A percentile compares a stretch with the other conserved stretches of the same genome.
These are phyloP conservation scores for Leishmania turanica DNA, from an alignment of 208 protist genomes.

Conservation along the genomic window DNA sequence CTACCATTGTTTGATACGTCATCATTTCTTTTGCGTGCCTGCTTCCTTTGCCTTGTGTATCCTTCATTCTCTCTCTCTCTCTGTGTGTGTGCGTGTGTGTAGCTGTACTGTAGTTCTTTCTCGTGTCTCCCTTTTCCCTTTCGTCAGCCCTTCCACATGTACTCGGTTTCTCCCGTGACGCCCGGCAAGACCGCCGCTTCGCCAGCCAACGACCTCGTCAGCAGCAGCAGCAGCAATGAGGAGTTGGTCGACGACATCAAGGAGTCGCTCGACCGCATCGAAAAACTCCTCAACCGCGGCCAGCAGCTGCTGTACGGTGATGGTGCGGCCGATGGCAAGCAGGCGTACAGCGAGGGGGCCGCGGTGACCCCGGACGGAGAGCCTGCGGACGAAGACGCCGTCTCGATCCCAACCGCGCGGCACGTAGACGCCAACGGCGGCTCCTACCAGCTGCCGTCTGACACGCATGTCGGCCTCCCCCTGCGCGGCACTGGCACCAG, in stretches of 20 bases:
- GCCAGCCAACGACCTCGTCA: not conserved
- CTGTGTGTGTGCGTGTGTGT: not conserved
- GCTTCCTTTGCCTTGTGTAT: not conserved
- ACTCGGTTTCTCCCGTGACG: not conserved
- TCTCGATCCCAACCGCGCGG: not conserved
- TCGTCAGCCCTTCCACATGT: not conserved
- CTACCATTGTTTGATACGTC: no score
- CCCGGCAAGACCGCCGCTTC: not conserved
- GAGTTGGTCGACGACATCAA: conserved; percentile 42
- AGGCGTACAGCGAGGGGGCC: not conserved
- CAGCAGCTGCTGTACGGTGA: conserved; percentile 63
- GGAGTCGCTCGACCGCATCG: conserved; percentile 60
- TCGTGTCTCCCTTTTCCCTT: not conserved
- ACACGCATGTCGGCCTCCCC: not conserved
- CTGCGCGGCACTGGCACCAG: not conserved
- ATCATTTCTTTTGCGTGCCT: no score
- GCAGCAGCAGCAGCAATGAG: not conserved
- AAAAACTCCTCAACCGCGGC: conserved; percentile 47
- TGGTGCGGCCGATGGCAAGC: conserved; percentile 10
- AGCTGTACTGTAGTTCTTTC: not conserved
- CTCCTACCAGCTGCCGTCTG: conserved; percentile 19
- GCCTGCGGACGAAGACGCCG: not conserved
- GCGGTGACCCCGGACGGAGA: not conserved
- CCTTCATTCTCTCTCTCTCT: not conserved
- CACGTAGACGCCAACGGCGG: conserved; percentile 10